phyloP scores from a whole-genome alignment of 192 early-diverging fungal genomes.

The Neocallimastix lanati region DNA sequence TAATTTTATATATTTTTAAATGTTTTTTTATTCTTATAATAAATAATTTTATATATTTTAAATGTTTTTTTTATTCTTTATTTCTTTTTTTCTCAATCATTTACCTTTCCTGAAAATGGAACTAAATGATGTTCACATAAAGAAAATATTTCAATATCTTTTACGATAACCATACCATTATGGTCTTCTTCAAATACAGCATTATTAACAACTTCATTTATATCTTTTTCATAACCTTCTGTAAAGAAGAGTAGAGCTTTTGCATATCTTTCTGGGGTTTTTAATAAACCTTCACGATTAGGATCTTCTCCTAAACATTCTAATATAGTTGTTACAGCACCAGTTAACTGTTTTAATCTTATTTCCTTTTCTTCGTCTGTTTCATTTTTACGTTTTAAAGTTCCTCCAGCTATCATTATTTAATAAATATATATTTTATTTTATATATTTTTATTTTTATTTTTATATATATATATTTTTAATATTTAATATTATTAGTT shows the following conservation, averaged over 20 bases:
- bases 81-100: too few species aligned
- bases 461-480: too few species aligned
- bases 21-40: too few species aligned
- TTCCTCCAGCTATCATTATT: constrained; percentile 19
- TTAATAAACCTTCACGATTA: constrained; percentile 77
- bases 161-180: constrained; percentile 99
- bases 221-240: constrained; percentile 78
- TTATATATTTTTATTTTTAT: too few species aligned
- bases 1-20: too few species aligned
- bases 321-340: constrained; percentile 69
- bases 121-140: constrained; percentile 99
- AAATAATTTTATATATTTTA: too few species aligned
- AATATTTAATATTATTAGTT: too few species aligned
- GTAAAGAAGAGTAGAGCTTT: constrained; percentile 96
- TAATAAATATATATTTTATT: too few species aligned
- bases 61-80: too few species aligned
- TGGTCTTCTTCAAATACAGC: constrained; percentile 97
- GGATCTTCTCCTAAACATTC: constrained; percentile 91
- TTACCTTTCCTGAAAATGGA: constrained; percentile 87
- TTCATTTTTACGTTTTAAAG: constrained; percentile 60
- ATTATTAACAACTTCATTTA: constrained; percentile 63
- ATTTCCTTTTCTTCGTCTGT: constrained; percentile 44
- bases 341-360: constrained; percentile 61
- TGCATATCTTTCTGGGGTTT: constrained; percentile 91
- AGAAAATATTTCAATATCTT: constrained; percentile 86